A percentile compares a stretch with the other conserved stretches of the same genome.
Evolutionary conservation across 2,329 filamentous ascomycete genomes (phyloP).

Genomic region (Ophiobolus disseminans): DNA sequence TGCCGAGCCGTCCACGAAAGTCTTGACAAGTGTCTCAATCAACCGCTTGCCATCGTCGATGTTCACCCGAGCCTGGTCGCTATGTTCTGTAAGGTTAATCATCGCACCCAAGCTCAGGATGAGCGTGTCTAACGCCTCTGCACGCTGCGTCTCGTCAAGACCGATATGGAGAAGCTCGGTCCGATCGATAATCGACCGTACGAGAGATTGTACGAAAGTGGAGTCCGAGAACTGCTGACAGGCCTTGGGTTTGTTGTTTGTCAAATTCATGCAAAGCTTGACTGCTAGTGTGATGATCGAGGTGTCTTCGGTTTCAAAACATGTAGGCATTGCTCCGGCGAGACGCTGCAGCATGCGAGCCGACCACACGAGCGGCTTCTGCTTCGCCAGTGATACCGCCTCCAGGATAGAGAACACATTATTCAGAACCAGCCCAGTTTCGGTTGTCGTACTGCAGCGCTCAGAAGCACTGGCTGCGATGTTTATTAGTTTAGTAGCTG

Average conservation of each 20-base stretch:
- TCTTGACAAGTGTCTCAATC: constrained; percentile 65
- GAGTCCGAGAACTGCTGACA: constrained; percentile 70
- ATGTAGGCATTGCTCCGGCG: constrained; percentile 52
- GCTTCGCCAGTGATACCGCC: constrained; percentile 54
- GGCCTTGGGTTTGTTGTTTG: constrained; percentile 77
- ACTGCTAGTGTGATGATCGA: constrained; percentile 58
- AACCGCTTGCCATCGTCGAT: constrained; percentile 50
- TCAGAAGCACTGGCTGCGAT: constrained; percentile 44
- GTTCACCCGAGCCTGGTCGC: constrained; percentile 60
- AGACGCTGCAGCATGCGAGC: constrained; percentile 60
- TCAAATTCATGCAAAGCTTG: constrained; percentile 81
- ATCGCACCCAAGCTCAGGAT: constrained; percentile 80
- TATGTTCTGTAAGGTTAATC: constrained; percentile 88
- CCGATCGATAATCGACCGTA: constrained; percentile 34
- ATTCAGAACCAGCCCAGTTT: constrained; percentile 44
- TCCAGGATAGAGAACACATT: constrained; percentile 62
- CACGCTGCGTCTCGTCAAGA: constrained; percentile 59
- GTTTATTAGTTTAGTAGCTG: constrained; percentile 51
- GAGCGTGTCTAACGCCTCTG: constrained; percentile 69
- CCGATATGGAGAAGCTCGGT: constrained; percentile 31
- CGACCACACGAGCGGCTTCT: constrained; percentile 44
- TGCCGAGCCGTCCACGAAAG: constrained; percentile 73
- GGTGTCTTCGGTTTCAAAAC: constrained; percentile 27
- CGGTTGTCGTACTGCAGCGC: constrained; percentile 21
- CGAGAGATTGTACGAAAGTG: constrained; percentile 57